Percentiles rank a stretch among this genome's conserved stretches.
phyloP scores from a whole-genome alignment of 1,139 yeast species.

The Torulaspora pretoriensis region DNA sequence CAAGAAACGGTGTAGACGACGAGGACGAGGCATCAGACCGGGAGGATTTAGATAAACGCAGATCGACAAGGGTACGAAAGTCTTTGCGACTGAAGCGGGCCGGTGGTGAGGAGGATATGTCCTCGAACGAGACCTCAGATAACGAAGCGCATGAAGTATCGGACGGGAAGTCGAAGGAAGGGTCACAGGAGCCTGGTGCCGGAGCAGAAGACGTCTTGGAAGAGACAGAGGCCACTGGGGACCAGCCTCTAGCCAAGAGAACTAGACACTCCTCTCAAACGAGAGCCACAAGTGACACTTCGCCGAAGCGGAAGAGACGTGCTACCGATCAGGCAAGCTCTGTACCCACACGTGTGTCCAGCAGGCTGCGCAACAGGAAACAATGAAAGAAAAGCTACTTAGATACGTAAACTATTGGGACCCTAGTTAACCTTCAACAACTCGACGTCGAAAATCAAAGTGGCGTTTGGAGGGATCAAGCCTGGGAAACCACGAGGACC shows the following conservation, averaged over 20 bases:
- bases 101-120: conserved; percentile 8
- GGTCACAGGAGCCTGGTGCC: conserved; percentile 21
- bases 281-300: conserved; percentile 15
- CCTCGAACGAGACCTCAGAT: conserved; percentile 14
- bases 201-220: conserved; percentile 19
- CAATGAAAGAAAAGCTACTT: conserved; percentile 11
- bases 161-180: conserved; percentile 17
- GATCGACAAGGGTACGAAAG: conserved; percentile 13
- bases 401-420: conserved; percentile 1
- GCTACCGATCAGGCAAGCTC: conserved; percentile 11
- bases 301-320: conserved; percentile 25
- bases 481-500: conserved; percentile 96
- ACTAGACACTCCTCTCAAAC: conserved; percentile 29
- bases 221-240: conserved; percentile 12
- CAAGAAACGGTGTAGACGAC: conserved; percentile 28
- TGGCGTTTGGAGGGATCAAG: conserved; percentile 92
- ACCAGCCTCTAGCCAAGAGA: conserved; percentile 29
- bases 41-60: conserved; percentile 7
- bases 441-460: conserved; percentile 89
- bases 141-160: conserved; percentile 6
- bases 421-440: conserved; percentile 69
- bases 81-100: conserved; percentile 8
- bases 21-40: conserved; percentile 1
- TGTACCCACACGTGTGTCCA: conserved; percentile 24
- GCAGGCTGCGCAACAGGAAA: conserved; percentile 30